Percentiles rank a stretch among this genome's conserved stretches.
Conservation (phyloP, 140 eudicot species). For the Ambrosia hybrid region DNA sequence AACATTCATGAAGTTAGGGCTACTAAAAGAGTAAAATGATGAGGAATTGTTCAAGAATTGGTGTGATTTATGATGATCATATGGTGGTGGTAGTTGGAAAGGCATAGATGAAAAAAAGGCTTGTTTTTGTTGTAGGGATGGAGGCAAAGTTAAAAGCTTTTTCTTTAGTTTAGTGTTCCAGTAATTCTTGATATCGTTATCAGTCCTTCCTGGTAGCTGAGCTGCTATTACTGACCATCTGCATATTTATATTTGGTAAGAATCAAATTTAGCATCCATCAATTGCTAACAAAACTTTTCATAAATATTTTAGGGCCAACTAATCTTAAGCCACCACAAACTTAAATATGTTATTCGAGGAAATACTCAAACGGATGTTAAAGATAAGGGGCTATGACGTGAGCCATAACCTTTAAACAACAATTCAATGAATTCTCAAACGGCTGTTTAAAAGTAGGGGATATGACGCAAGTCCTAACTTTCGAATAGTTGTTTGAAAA, state of each 20-base stretch:
- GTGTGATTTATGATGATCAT: constrained; percentile 22
- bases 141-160: constrained; percentile 55
- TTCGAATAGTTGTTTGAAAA: no score
- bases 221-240: constrained; percentile 99
- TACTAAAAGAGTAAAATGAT: constrained; percentile 8
- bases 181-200: constrained; percentile 93
- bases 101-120: constrained; percentile 21
- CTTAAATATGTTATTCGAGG: no score
- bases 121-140: constrained; percentile 36
- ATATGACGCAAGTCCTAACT: no score
- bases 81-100: constrained; percentile 30
- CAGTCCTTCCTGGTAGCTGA: constrained; percentile 95
- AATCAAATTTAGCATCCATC: neutral
- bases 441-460: no score
- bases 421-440: no score
- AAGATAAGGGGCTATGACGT: no score
- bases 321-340: no score
- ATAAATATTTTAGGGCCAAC: neutral
- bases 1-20: constrained; percentile 36
- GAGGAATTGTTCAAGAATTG: constrained; percentile 29
- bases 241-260: constrained; percentile 30
- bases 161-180: constrained; percentile 99
- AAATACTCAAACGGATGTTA: no score
- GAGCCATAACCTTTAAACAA: no score
- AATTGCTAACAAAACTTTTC: constrained; percentile 4